Evolutionary conservation across 306 rosid species (phyloP).

Genomic region (Trifolium dubium): DNA sequence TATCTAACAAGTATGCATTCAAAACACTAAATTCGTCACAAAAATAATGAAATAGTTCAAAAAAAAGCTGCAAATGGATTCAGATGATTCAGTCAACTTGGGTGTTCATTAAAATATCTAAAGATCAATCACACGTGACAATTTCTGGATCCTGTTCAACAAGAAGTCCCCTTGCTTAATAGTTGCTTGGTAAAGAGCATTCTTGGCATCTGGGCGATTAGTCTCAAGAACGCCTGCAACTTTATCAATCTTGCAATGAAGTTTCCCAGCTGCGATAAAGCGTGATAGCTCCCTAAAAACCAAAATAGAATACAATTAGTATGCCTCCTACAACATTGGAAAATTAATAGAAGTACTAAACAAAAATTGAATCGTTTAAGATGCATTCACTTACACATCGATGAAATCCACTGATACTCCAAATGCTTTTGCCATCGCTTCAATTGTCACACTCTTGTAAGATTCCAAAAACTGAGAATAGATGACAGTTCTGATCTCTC

Average conservation of each 20-base stretch:
- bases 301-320: constrained; percentile 17
- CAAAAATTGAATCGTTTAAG: not conserved
- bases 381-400: constrained; percentile 71
- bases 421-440: constrained; percentile 98
- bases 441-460: constrained; percentile 93
- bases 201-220: constrained; percentile 93
- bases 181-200: constrained; percentile 94
- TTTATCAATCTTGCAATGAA: constrained; percentile 96
- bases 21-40: constrained; percentile 22
- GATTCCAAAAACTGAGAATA: constrained; percentile 97
- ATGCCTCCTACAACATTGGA: not conserved
- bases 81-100: constrained; percentile 5
- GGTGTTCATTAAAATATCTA: constrained; percentile 37
- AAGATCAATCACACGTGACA: constrained; percentile 92
- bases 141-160: constrained; percentile 86
- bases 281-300: constrained; percentile 94
- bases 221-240: constrained; percentile 96
- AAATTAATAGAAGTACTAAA: constrained; percentile 1
- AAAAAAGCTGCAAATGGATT: constrained; percentile 18
- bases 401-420: constrained; percentile 94
- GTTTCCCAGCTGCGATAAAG: constrained; percentile 95
- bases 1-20: not conserved
- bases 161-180: constrained; percentile 99
- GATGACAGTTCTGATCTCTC: constrained; percentile 88
- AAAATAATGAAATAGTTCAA: not conserved